Evolutionary conservation across 768 basidiomycete species (phyloP), one percentile per base, ranked within the genome.

Genomic region (Boletus reticuloceps): DNA sequence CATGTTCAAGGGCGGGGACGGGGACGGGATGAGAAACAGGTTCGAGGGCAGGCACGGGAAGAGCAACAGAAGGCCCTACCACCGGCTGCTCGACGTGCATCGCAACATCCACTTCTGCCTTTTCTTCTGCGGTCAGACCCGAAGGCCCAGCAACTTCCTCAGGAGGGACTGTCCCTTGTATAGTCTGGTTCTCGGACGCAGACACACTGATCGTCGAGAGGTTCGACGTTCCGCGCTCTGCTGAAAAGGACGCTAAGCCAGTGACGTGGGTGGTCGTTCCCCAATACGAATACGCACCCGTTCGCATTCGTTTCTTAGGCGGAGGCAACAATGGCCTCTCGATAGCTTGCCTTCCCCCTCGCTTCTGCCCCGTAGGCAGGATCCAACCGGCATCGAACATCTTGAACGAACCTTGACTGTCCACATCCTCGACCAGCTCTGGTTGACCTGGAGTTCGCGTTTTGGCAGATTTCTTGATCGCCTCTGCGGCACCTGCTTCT

Each of bases 311-410:
- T 72, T 85, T 86, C 70, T 74, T 82, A 19, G 83, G 81, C 11
- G 83, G 81, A 34, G 78, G 80, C 31, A 75, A 58, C 5, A 67
- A 62, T n/a, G 68, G 70, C 38, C 77, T 74, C 25, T 84, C 82
- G 11, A 77, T 57, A 14, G 75, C 65, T 20, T 71, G 68, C 14
- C 88, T 74, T 20, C 84, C 83, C 31, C 84, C 81, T 32, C 93
- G 79, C 59, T 83, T 81, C 49, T 84, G 81, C 34, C 88, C 89
- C 3, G 83, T 76, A 22, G 91, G 89, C 14, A 95, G 72, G 9
- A 96, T 91, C 93, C 92, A 95, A 1, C 94, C 94, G 22, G 78
- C 76, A 55, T 97, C 87, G 72, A 96, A 96, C 72, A 86, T 71
- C 65, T 77, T 81, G 76, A 96, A 97, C 19, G 86, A 86, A 41